Conservation (phyloP, 306 rosid genomes). For the Cicer bijugum region DNA sequence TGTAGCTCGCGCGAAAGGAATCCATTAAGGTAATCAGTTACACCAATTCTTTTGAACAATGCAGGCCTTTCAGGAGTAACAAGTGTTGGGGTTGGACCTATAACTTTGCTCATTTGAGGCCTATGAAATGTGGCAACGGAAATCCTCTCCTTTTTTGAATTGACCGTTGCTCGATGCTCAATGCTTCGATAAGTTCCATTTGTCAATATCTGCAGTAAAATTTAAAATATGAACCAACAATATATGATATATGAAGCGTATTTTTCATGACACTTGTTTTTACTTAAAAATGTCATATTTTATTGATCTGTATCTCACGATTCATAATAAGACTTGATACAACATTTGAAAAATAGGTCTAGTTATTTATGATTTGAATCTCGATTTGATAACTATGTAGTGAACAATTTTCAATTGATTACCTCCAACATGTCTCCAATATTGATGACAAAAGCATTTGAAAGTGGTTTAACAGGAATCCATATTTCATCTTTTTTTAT, state of each 20-base stretch:
- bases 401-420: neutral
- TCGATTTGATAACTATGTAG: no score
- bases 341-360: no score
- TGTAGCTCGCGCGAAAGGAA: conserved; percentile 32
- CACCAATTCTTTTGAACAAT: conserved; percentile 27
- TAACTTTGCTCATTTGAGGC: neutral
- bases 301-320: no score
- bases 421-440: conserved; percentile 50
- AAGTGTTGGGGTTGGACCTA: conserved; percentile 34
- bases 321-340: no score
- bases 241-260: no score
- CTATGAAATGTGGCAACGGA: conserved; percentile 44
- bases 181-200: conserved; percentile 46
- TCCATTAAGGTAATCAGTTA: conserved; percentile 38
- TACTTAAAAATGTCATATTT: no score
- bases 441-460: conserved; percentile 46
- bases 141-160: conserved; percentile 43
- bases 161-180: conserved; percentile 41
- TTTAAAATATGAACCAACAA: neutral
- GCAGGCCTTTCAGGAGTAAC: conserved; percentile 42
- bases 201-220: conserved; percentile 41
- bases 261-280: no score
- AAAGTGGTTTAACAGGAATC: conserved; percentile 40
- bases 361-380: no score
- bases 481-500: conserved; percentile 46